These are phyloP conservation scores for Neurospora sp. DNA, from an alignment of 495 filamentous ascomycete genomes.

Conservation along the genomic window DNA sequence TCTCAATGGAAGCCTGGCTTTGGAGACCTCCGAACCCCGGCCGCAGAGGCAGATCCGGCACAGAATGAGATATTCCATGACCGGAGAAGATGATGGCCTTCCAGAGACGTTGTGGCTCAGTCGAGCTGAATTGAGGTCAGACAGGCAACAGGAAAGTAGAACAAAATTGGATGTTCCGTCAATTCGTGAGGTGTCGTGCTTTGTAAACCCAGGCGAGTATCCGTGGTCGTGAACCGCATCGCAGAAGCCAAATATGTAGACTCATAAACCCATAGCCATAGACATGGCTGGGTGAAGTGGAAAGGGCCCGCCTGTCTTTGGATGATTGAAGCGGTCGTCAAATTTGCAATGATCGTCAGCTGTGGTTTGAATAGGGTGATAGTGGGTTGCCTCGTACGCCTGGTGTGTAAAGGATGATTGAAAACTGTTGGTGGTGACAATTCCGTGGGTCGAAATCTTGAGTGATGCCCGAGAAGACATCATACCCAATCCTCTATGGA, in stretches of 20 bases:
- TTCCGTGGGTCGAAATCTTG: background rate
- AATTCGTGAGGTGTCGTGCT: background rate
- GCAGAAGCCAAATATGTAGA: background rate
- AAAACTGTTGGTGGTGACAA: background rate
- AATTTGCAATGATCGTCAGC: background rate
- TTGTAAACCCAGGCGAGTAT: background rate
- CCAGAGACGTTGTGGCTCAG: background rate
- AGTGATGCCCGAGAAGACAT: too few relatives aligned
- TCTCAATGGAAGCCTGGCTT: background rate
- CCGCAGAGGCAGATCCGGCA: background rate
- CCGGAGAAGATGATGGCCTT: background rate
- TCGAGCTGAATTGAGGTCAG: background rate
- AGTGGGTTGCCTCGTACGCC: background rate
- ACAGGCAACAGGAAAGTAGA: background rate
- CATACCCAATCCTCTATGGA: background rate
- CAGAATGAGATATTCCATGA: background rate
- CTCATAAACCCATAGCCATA: background rate
- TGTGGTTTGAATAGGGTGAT: background rate
- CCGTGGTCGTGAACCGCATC: background rate
- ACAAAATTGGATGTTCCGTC: background rate
- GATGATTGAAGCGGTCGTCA: background rate
- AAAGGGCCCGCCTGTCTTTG: background rate
- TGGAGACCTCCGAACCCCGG: conserved; percentile 1
- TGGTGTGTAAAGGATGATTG: background rate
- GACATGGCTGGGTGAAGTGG: background rate